Conservation (phyloP, 1,139 yeast species). For the Hansenula anomala region DNA sequence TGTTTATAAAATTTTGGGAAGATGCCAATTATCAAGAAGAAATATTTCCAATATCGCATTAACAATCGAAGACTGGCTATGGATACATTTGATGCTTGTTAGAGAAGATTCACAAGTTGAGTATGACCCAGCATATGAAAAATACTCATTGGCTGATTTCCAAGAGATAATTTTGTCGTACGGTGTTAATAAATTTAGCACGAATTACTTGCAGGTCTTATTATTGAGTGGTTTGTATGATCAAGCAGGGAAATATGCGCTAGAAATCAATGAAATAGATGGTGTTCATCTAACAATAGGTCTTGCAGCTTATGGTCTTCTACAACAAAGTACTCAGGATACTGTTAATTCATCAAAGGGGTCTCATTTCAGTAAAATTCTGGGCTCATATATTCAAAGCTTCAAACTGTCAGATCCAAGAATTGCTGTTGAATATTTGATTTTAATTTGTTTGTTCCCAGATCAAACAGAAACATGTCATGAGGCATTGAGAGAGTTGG, state of each 20-base stretch:
- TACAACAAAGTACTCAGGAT: constrained; percentile 41
- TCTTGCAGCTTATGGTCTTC: constrained; percentile 67
- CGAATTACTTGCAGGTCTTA: constrained; percentile 71
- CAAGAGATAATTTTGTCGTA: constrained; percentile 67
- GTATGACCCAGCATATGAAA: constrained; percentile 58
- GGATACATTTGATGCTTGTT: constrained; percentile 83
- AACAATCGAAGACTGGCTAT: constrained; percentile 93
- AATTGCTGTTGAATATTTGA: constrained; percentile 84
- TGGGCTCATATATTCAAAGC: constrained; percentile 71
- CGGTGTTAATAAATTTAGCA: constrained; percentile 71
- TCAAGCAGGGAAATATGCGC: constrained; percentile 69
- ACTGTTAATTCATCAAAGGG: constrained; percentile 26
- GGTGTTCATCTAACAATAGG: constrained; percentile 90
- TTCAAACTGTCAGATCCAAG: constrained; percentile 85
- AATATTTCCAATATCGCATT: constrained; percentile 69
- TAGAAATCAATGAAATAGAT: constrained; percentile 69
- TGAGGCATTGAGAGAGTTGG: constrained; percentile 78
- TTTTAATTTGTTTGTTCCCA: constrained; percentile 57
- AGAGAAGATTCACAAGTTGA: constrained; percentile 44
- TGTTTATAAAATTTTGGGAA: constrained; percentile 85
- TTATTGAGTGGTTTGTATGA: constrained; percentile 79
- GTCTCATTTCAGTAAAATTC: constrained; percentile 52
- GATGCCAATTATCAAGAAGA: constrained; percentile 67
- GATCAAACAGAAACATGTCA: constrained; percentile 59
- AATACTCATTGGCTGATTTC: constrained; percentile 67